phyloP scores from a whole-genome alignment of 179 eudicot genomes.

The Pouteria campechiana region DNA sequence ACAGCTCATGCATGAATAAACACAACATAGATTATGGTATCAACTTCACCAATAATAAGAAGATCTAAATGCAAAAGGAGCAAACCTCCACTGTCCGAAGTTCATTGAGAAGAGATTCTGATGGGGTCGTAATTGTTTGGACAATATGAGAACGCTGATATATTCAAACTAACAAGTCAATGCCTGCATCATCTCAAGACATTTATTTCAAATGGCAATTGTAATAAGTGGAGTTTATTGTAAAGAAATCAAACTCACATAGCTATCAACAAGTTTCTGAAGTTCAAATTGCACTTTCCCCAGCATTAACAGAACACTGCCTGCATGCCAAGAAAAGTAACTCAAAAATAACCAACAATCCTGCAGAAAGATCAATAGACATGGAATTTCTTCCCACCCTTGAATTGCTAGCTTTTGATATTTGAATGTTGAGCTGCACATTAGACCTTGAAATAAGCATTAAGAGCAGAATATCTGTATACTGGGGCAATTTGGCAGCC shows the following conservation, averaged over 20 bases:
- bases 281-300: conserved; percentile 82
- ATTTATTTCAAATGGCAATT: conserved; percentile 1
- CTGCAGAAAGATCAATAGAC: no score
- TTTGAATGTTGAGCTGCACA: no score
- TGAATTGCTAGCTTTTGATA: no score
- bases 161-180: conserved; percentile 9
- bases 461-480: no score
- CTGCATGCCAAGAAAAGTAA: conserved; percentile 28
- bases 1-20: no score
- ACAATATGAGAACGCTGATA: conserved; percentile 76
- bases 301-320: conserved; percentile 55
- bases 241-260: conserved; percentile 48
- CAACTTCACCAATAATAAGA: no score
- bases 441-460: no score
- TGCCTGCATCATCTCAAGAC: no score
- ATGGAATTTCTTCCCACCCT: not conserved
- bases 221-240: not conserved
- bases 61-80: no score
- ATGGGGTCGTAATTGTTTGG: conserved; percentile 79
- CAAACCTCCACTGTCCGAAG: conserved; percentile 96
- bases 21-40: no score
- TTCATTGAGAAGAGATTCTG: conserved; percentile 85
- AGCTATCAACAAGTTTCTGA: conserved; percentile 76
- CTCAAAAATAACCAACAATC: no score
- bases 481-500: no score